Base-by-base conservation (phyloP, 2,329 filamentous ascomycete genomes). In the Diaporthe caulivora region DNA sequence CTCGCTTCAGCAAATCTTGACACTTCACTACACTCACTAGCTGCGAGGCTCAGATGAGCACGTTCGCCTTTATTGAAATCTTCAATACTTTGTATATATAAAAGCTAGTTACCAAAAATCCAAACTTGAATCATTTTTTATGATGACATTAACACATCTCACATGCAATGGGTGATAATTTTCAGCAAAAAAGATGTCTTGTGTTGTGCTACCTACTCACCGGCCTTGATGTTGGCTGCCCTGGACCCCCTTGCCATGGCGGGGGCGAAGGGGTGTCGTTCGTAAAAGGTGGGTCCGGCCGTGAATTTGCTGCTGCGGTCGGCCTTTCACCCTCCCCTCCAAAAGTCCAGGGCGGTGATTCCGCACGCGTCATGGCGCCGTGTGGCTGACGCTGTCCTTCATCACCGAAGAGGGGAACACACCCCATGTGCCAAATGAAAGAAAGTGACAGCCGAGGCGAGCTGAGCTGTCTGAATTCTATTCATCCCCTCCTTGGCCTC, bases 1-100 rank as follows among this genome's bases (percentile, higher is more conserved):
- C 70, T 73, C 70, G 34, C 37, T 73, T 70, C 17, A 40, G 34
- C 60, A 31, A 71, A 40, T 70, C 53, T 73, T 60, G 31, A 42
- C 44, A 54, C 18, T 75, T 75, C 71, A 60, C 53, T 68, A 75
- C 73, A 71, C 53, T 75, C 73, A 47, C 67, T 75, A 71, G 37
- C 67, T 73, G 18, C 31, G 47, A 53, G 21, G 69, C 69, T 62
- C 55, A 54, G 37, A 40, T 15, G 55, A 71, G 44, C 44, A 34
- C 15, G 54, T 58, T 2, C 7, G 21, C 55, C 26, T n/a, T 42
- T 57, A 31, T 47, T 70, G 34, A 53, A 58, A 60, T 31, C 26
- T 72, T 70, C 55, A 29, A 68, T 74, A 68, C 72, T 54, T 72
- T 8, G 37, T 40, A 70, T 74, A 72, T 17, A 74, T 65, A 70